Evolutionary conservation across 176 grass and related monocot genomes (phyloP).

Genomic region (Hordeum marinum): DNA sequence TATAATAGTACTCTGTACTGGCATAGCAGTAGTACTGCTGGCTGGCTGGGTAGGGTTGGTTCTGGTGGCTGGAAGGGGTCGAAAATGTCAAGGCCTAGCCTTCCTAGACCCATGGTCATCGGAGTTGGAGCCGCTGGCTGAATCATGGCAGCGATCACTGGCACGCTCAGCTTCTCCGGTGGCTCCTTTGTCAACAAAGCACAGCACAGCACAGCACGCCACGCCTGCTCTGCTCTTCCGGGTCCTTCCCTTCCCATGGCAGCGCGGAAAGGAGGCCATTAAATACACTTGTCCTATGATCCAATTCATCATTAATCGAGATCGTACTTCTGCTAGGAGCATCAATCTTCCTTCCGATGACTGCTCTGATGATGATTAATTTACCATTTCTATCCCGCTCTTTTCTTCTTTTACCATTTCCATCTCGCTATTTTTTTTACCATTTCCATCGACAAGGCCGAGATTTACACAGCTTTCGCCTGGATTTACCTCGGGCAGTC

Average conservation of each 20-base stretch:
- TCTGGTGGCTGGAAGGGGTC: neutral
- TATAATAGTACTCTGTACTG: too few species aligned
- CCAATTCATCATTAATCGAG: neutral
- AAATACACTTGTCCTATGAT: neutral
- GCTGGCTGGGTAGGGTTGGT: too few species aligned
- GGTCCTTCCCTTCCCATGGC: neutral
- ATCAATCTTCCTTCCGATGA: too few species aligned
- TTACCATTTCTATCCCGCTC: too few species aligned
- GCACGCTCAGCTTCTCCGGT: neutral
- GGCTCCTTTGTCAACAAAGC: slow-evolving; percentile 21
- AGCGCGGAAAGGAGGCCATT: neutral
- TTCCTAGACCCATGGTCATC: neutral
- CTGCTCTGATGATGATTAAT: too few species aligned
- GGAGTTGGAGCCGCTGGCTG: slow-evolving; percentile 6
- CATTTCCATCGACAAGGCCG: too few species aligned
- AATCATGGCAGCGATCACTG: slow-evolving; percentile 20
- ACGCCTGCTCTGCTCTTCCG: neutral
- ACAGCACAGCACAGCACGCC: neutral
- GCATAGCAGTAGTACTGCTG: too few species aligned
- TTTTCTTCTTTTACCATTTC: too few species aligned
- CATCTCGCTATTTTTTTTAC: too few species aligned
- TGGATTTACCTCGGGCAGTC: neutral
- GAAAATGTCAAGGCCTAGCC: slow-evolving; percentile 37
- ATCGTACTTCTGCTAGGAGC: too few species aligned
- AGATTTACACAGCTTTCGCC: neutral